phyloP scores from a whole-genome alignment of 257 asterid species.

The Gentiana macrophylla region DNA sequence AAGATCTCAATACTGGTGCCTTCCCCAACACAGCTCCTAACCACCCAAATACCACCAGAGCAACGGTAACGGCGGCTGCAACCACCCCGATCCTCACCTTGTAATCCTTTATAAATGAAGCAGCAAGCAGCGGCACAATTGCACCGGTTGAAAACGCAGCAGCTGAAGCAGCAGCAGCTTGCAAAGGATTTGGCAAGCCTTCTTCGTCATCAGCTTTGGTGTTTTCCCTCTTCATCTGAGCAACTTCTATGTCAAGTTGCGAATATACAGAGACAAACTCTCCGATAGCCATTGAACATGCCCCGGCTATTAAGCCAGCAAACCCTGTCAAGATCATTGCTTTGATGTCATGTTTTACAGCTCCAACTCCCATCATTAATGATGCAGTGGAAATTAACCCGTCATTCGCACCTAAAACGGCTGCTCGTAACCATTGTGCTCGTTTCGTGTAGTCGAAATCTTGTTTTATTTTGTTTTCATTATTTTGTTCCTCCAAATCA shows the following conservation, averaged over 20 bases:
- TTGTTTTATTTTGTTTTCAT: conserved; percentile 9
- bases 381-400: conserved; percentile 72
- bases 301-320: conserved; percentile 77
- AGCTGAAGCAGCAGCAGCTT: conserved; percentile 80
- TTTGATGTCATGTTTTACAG: conserved; percentile 63
- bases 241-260: conserved; percentile 63
- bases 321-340: conserved; percentile 71
- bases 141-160: conserved; percentile 63
- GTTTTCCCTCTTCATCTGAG: conserved; percentile 44
- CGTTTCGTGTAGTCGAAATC: conserved; percentile 64
- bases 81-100: conserved; percentile 49
- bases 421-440: conserved; percentile 88
- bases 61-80: conserved; percentile 45
- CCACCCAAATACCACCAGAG: conserved; percentile 63
- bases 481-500: conserved; percentile 18
- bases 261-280: conserved; percentile 76
- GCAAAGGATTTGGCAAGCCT: conserved; percentile 52
- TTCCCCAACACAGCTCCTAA: conserved; percentile 59
- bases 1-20: conserved; percentile 43
- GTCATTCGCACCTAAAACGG: conserved; percentile 81
- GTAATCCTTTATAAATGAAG: conserved; percentile 54
- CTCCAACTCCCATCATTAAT: conserved; percentile 84
- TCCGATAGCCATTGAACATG: conserved; percentile 88
- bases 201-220: conserved; percentile 17
- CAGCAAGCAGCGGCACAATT: conserved; percentile 69